Percentiles rank a stretch among this genome's conserved stretches.
These are phyloP conservation scores for Arachnomyces sp. DNA, from an alignment of 2,329 filamentous ascomycete species.

Conservation along the genomic window DNA sequence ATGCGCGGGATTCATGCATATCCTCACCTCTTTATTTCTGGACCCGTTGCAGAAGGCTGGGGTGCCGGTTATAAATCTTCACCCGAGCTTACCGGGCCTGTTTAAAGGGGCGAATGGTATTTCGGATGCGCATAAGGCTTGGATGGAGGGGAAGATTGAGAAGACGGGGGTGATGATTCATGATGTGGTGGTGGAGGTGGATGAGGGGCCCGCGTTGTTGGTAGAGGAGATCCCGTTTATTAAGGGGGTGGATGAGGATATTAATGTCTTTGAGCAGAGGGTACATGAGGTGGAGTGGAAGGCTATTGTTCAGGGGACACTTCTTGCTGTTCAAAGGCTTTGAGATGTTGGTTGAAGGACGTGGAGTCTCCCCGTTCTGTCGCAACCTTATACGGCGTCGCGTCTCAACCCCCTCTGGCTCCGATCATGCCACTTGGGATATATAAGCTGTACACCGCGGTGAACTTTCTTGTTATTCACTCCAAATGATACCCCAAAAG, in stretches of 20 bases:
- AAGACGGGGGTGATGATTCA: constrained; percentile 81
- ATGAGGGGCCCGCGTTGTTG: constrained; percentile 67
- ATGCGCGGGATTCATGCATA: constrained; percentile 82
- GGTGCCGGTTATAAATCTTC: constrained; percentile 70
- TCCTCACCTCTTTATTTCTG: constrained; percentile 63
- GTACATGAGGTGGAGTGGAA: constrained; percentile 71
- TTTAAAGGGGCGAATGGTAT: constrained; percentile 75
- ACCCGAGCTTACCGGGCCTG: constrained; percentile 64
- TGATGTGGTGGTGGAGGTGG: constrained; percentile 71
- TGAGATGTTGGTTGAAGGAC: too few species aligned
- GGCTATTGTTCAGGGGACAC: constrained; percentile 62
- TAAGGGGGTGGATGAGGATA: constrained; percentile 50
- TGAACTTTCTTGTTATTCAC: too few species aligned
- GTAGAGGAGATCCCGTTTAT: constrained; percentile 59
- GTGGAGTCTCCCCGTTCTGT: too few species aligned
- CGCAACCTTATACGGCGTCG: too few species aligned
- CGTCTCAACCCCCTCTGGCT: too few species aligned
- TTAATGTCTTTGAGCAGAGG: constrained; percentile 59
- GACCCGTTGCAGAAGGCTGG: constrained; percentile 54
- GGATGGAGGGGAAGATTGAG: constrained; percentile 56
- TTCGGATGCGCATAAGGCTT: constrained; percentile 66
- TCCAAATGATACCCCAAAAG: too few species aligned
- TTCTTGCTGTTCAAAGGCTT: too few species aligned
- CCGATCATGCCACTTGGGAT: too few species aligned
- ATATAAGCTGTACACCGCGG: too few species aligned